Evolutionary conservation across 1,139 yeast genomes (phyloP), one percentile per base, ranked within the genome.

Genomic region (Sugiyamaella japonica): DNA sequence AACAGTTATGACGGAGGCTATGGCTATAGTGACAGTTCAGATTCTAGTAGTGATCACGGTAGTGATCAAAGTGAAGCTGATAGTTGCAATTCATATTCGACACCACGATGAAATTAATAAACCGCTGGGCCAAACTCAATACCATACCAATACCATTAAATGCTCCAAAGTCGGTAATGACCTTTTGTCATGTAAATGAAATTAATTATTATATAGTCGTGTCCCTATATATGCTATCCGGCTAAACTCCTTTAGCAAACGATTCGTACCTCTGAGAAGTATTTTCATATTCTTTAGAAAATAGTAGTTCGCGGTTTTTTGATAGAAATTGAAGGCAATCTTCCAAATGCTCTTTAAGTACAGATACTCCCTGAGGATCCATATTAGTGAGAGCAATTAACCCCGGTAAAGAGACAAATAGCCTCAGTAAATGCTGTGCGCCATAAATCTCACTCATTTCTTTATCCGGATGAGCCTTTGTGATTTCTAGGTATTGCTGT

Each of bases 401-500:
- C 2, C 89, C 95, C 0, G 98, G 98, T 49, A 93, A 73, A 1
- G 89, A 77, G 9, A 89, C 85, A 59, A 88, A 74, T 54, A 90
- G 72, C 57, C 97, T 74, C 56, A 90, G 72, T 37, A 91, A 73
- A 69, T 89, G 96, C 64, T 86, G 90, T 4, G 73, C 77, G 0
- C 97, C 97, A 67, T 91, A 93, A 0, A 85, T 70, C 5, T 78
- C 75, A 52, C 79, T 70, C 56, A 75, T 67, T 28, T 69, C 67
- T 50, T 66, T 66, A 47, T 72, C 70, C 17, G 73, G 70, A 52
- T 74, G 68, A 53, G 73, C 70, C 50, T 73, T 73, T 43, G 75
- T 70, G 39, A 86, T 67, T 52, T 85, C 82, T 54, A 84, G 77
- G 64, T 81, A 89, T 69, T 93, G 98, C 58, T 86, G 80, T 56